Evolutionary conservation across 768 basidiomycete genomes (phyloP), one percentile per base, ranked within the genome.

Genomic region (Lyophyllum shimeji): DNA sequence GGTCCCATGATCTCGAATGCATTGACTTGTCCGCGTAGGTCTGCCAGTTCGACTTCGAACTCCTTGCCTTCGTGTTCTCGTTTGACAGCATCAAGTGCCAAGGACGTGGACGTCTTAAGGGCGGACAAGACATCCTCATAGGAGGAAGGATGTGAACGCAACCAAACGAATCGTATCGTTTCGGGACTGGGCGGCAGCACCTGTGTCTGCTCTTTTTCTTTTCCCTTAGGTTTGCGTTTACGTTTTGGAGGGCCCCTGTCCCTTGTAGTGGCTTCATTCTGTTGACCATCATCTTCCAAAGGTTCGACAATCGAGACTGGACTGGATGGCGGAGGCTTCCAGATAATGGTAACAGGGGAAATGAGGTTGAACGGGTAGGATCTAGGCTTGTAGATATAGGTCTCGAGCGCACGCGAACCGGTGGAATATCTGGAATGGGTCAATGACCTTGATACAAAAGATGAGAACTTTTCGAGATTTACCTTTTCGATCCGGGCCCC

Each of bases 1-100:
- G 92, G 92, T 2, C 96, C 96, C 77, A 90, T 89, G 31, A 98
- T 82, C 68, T 98, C 95, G 62, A 96, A 96, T 5, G 85, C 78
- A 58, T 90, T 90, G 42, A 93, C 62, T 47, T 85, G 81, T 1
- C 83, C 84, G 53, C 87, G 75, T 46, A 95, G 68, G 66, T 95
- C 90, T 7, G 79, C 76, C 15, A 95, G 76, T 60, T 91, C 85
- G 9, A 94, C 69, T 20, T 78, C 74, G 21, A 73, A 58, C 40
- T 69, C 68, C 18, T 64, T 61, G 37, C 63, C 53, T 43, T 58
- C 59, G 56, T 56, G 52, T 61, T 64, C 37, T 21, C 52, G 47
- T 58, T 63, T 52, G 23, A 67, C 66, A 17, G 65, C 65, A 25
- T 81, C 76, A 11, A 89, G 67, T 2, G 73, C 74, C 33, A 72